Conservation (phyloP, 805 yeast genomes). For the Lachancea sp. region DNA sequence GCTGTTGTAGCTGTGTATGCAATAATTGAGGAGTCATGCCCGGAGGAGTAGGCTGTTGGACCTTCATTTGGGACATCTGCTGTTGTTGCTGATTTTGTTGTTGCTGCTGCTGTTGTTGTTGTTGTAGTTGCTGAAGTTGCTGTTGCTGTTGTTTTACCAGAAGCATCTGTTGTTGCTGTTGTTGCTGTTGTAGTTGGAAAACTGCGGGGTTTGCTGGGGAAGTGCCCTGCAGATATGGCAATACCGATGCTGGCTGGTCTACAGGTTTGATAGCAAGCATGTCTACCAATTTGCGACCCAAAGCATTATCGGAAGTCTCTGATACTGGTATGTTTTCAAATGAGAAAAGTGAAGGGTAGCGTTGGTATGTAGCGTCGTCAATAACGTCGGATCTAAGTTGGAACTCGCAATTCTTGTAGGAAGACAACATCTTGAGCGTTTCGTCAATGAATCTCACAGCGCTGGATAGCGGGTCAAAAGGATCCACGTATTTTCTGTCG, state of each 20-base stretch:
- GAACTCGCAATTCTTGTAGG: conserved; percentile 33
- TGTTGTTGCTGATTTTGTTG: conserved; percentile 6
- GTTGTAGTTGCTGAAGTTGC: conserved; percentile 8
- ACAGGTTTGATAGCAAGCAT: conserved; percentile 33
- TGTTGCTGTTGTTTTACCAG: conserved; percentile 24
- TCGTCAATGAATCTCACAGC: conserved; percentile 45
- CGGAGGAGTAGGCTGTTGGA: conserved; percentile 15
- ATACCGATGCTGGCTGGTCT: conserved; percentile 28
- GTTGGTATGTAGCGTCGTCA: conserved; percentile 24
- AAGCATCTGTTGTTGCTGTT: conserved; percentile 21
- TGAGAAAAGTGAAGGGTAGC: conserved; percentile 45
- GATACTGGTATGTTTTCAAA: conserved; percentile 35
- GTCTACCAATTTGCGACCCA: conserved; percentile 32
- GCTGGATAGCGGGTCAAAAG: conserved; percentile 40
- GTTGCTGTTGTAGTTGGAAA: conserved; percentile 26
- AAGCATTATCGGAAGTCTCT: conserved; percentile 29
- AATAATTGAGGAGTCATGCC: conserved; percentile 24
- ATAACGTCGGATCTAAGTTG: conserved; percentile 33
- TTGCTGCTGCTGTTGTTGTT: conserved; percentile 5
- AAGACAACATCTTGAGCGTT: conserved; percentile 37
- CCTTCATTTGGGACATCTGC: not conserved
- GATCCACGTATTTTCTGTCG: conserved; percentile 37
- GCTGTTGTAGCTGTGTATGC: conserved; percentile 32
- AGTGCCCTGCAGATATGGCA: conserved; percentile 26
- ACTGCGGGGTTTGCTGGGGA: conserved; percentile 16